A percentile compares a stretch with the other conserved stretches of the same genome.
Evolutionary conservation across 441 rosid genomes (phyloP).

Genomic region (Macaranga tanarius): DNA sequence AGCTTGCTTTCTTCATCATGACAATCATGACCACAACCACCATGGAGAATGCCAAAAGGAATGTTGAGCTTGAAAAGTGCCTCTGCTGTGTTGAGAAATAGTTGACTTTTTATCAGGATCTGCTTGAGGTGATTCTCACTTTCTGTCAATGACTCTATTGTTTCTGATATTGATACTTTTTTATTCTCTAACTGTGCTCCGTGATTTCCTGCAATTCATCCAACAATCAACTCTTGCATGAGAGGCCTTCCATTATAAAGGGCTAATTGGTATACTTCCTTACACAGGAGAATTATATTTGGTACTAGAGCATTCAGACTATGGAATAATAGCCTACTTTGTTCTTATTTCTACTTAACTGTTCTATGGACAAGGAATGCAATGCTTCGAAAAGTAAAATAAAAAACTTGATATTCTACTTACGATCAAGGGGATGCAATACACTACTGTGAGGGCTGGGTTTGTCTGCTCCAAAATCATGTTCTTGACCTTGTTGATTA

Average conservation of each 20-base stretch:
- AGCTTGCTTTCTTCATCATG: slow-evolving; percentile 54
- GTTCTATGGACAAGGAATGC: not conserved
- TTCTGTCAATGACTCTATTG: slow-evolving; percentile 49
- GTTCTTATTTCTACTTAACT: slow-evolving; percentile 3
- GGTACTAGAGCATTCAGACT: not conserved
- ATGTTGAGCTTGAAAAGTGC: slow-evolving; percentile 73
- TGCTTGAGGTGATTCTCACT: slow-evolving; percentile 61
- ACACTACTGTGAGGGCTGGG: slow-evolving; percentile 23
- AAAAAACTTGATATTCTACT: slow-evolving; percentile 20
- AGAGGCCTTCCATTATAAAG: not conserved
- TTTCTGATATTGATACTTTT: slow-evolving; percentile 23
- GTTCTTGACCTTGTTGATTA: slow-evolving; percentile 35
- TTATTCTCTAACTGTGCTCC: slow-evolving; percentile 27
- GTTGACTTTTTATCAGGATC: slow-evolving; percentile 56
- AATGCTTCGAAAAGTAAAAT: not conserved
- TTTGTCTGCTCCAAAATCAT: slow-evolving; percentile 21
- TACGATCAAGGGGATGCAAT: slow-evolving; percentile 35
- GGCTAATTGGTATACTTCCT: not conserved
- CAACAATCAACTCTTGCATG: slow-evolving; percentile 21
- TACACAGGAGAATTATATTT: not conserved
- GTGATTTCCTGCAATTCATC: slow-evolving; percentile 41
- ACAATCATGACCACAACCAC: slow-evolving; percentile 22
- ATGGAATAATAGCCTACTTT: not conserved
- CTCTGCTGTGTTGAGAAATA: slow-evolving; percentile 68
- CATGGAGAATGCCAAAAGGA: slow-evolving; percentile 37